Evolutionary conservation across 78 protist genomes (phyloP).

Genomic region (Protostelium mycophagum): DNA sequence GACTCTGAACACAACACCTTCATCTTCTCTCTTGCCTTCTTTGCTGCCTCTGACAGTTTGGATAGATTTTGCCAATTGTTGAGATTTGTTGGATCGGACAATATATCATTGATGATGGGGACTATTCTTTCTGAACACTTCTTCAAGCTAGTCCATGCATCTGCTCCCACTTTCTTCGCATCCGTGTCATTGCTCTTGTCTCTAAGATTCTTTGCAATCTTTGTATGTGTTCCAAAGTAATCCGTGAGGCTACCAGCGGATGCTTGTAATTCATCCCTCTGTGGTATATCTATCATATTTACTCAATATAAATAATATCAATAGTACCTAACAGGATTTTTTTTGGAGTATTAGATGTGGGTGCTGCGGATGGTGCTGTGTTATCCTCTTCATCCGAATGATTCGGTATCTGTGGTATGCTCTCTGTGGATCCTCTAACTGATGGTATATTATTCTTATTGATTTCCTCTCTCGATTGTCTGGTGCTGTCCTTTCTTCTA

Average conservation of each 20-base stretch:
- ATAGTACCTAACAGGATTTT: not conserved
- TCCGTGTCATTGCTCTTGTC: not conserved
- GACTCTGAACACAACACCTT: not conserved
- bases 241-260: not conserved
- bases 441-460: too few relatives aligned
- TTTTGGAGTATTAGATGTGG: not conserved
- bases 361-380: not conserved
- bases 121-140: not conserved
- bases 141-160: not conserved
- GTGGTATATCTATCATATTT: not conserved
- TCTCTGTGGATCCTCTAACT: not conserved
- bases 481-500: not conserved
- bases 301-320: too few relatives aligned
- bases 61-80: not conserved
- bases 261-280: not conserved
- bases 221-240: not conserved
- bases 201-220: not conserved
- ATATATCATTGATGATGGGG: not conserved
- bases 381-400: not conserved
- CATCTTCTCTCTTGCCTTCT: not conserved
- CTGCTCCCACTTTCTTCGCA: not conserved
- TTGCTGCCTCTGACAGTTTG: not conserved
- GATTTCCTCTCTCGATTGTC: not conserved
- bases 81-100: not conserved
- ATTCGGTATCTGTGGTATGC: not conserved